Conservation (phyloP, 1,139 yeast genomes). For the Kodamaea plutei region DNA sequence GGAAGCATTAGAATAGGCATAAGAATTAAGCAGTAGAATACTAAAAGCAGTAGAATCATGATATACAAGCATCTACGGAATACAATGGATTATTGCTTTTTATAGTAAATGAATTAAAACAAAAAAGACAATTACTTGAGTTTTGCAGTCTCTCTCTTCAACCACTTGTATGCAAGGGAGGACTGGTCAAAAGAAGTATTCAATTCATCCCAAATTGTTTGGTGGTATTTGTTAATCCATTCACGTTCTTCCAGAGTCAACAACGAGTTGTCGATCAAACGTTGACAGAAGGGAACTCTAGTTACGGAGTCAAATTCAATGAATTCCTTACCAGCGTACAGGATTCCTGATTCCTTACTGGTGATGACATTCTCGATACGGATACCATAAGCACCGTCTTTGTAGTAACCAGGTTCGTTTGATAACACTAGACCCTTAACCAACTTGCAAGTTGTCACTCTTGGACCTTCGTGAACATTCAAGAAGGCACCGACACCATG, state of each 20-base stretch:
- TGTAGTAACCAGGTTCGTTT: slow-evolving; percentile 95
- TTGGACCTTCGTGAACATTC: slow-evolving; percentile 90
- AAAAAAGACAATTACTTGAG: too few relatives aligned
- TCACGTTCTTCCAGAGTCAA: slow-evolving; percentile 58
- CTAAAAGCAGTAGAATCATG: too few relatives aligned
- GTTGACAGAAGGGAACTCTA: slow-evolving; percentile 79
- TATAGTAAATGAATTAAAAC: too few relatives aligned
- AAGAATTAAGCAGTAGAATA: too few relatives aligned
- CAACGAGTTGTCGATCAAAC: slow-evolving; percentile 55
- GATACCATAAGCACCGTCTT: slow-evolving; percentile 89
- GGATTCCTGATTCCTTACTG: slow-evolving; percentile 47
- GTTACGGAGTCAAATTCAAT: slow-evolving; percentile 83
- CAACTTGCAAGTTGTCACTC: slow-evolving; percentile 47
- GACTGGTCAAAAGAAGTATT: slow-evolving; percentile 45
- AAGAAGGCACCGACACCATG: slow-evolving; percentile 95
- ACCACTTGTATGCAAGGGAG: slow-evolving; percentile 63
- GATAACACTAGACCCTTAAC: slow-evolving; percentile 76
- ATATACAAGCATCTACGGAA: too few relatives aligned
- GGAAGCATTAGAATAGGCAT: too few relatives aligned
- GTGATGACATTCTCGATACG: slow-evolving; percentile 84
- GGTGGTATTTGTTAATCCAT: slow-evolving; percentile 71
- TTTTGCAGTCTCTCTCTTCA: slow-evolving; percentile 64
- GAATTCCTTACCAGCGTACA: slow-evolving; percentile 51
- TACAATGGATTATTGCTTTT: too few relatives aligned
- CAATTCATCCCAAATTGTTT: slow-evolving; percentile 54